Evolutionary conservation across 768 basidiomycete species (phyloP).

Genomic region (Fomitopsis serialis): DNA sequence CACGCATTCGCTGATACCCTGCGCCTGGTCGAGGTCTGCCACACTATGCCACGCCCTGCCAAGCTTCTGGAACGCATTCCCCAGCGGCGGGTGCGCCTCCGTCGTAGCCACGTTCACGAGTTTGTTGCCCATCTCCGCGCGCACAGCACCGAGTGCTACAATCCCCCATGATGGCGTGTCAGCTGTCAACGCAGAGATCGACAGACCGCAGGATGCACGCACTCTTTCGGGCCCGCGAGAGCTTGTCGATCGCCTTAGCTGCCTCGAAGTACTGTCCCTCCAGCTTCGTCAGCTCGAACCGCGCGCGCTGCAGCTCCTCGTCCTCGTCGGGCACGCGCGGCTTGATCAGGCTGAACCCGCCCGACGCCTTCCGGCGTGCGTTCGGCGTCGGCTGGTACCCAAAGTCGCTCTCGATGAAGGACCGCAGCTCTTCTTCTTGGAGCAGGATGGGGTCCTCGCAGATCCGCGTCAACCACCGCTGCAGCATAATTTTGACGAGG

Average conservation of each 20-base stretch:
- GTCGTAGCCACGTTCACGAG: conserved; percentile 84
- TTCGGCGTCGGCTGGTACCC: conserved; percentile 86
- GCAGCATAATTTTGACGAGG: conserved; percentile 89
- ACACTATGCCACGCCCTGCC: conserved; percentile 85
- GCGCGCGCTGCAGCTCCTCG: conserved; percentile 84
- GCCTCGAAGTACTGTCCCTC: conserved; percentile 92
- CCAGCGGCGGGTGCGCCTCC: conserved; percentile 82
- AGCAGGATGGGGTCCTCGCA: conserved; percentile 89
- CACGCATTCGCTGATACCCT: conserved; percentile 92
- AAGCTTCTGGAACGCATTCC: conserved; percentile 77
- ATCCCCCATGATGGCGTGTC: not conserved
- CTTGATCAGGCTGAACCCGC: conserved; percentile 72
- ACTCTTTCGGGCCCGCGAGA: conserved; percentile 80
- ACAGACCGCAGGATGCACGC: conserved; percentile 12
- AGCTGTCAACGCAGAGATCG: not conserved
- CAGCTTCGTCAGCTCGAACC: conserved; percentile 87
- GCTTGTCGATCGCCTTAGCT: conserved; percentile 85
- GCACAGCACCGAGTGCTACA: conserved; percentile 71
- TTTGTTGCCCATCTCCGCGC: conserved; percentile 92
- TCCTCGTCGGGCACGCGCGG: conserved; percentile 90
- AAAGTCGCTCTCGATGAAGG: conserved; percentile 96
- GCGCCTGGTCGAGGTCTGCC: conserved; percentile 84
- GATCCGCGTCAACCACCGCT: conserved; percentile 89
- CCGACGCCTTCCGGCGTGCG: conserved; percentile 63
- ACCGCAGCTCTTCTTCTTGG: conserved; percentile 88